A percentile compares a stretch with the other conserved stretches of the same genome.
phyloP scores from a whole-genome alignment of 73 alveolate species.

The Paramecium bursaria region DNA sequence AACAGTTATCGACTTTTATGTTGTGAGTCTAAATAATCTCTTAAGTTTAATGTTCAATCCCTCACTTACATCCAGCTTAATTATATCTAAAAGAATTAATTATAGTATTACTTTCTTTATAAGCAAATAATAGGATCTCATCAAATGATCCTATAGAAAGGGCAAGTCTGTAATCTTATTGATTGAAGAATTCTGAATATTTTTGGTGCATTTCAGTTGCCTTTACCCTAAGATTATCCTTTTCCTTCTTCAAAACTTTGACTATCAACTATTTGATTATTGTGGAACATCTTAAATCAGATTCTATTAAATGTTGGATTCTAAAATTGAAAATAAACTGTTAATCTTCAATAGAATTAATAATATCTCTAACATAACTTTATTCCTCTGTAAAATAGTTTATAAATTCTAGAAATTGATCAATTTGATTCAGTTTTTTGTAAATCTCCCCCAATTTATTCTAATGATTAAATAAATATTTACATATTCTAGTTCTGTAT shows the following conservation, averaged over 20 bases:
- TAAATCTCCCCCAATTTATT: conserved; percentile 14
- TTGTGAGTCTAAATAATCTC: conserved; percentile 14
- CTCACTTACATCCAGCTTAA: conserved; percentile 12
- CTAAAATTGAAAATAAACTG: background rate
- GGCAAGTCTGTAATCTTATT: conserved; percentile 4
- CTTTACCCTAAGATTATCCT: background rate
- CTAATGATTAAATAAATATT: background rate
- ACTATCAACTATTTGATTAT: conserved; percentile 31
- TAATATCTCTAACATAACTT: background rate
- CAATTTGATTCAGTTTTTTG: background rate
- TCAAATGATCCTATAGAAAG: background rate
- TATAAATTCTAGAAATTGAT: background rate
- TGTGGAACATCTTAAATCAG: background rate
- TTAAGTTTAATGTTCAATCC: conserved; percentile 20
- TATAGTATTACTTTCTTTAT: conserved; percentile 7
- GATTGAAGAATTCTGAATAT: background rate
- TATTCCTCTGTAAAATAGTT: conserved; percentile 22
- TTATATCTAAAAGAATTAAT: background rate
- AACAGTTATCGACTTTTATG: background rate
- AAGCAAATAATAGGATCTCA: background rate
- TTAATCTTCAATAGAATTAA: conserved; percentile 4
- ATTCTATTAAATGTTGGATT: background rate
- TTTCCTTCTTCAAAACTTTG: conserved; percentile 14
- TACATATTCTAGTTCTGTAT: conserved; percentile 38
- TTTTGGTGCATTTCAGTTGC: background rate